These are phyloP conservation scores for Kernera saxatilis DNA, from an alignment of 345 rosid genomes.

Conservation along the genomic window DNA sequence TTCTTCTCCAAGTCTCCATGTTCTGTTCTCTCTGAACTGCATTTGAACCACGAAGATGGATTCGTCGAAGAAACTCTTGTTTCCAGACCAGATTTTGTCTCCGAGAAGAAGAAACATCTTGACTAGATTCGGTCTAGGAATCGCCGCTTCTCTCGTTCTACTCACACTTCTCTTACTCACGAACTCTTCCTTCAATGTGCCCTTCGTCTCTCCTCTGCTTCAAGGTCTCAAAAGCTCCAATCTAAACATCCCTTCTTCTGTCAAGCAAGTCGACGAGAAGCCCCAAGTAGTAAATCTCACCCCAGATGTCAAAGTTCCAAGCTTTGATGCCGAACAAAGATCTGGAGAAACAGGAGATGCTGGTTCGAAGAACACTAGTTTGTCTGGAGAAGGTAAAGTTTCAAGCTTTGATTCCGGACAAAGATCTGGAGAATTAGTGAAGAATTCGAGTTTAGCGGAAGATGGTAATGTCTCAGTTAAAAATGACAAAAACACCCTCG, in stretches of 20 bases:
- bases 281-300: constrained; percentile 14
- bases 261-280: constrained; percentile 15
- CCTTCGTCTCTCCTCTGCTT: constrained; percentile 39
- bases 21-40: not conserved
- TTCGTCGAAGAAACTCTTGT: constrained; percentile 31
- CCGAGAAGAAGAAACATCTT: constrained; percentile 40
- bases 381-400: constrained; percentile 20
- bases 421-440: constrained; percentile 21
- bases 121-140: constrained; percentile 47
- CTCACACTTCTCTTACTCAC: constrained; percentile 41
- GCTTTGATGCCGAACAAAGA: constrained; percentile 12
- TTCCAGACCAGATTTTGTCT: constrained; percentile 42
- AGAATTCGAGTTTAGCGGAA: not conserved
- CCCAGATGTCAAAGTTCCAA: constrained; percentile 30
- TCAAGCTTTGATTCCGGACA: constrained; percentile 21
- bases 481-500: constrained; percentile 19
- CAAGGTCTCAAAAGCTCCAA: constrained; percentile 34
- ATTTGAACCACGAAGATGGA: constrained; percentile 34
- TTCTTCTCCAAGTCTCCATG: constrained; percentile 17
- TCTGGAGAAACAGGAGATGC: constrained; percentile 11
- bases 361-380: constrained; percentile 3
- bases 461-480: not conserved
- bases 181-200: constrained; percentile 36
- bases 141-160: constrained; percentile 40
- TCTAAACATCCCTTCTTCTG: constrained; percentile 29